Percentiles rank a stretch among this genome's conserved stretches.
Conservation (phyloP, 148 eudicot species). For the Heliamphora exappendiculata region DNA sequence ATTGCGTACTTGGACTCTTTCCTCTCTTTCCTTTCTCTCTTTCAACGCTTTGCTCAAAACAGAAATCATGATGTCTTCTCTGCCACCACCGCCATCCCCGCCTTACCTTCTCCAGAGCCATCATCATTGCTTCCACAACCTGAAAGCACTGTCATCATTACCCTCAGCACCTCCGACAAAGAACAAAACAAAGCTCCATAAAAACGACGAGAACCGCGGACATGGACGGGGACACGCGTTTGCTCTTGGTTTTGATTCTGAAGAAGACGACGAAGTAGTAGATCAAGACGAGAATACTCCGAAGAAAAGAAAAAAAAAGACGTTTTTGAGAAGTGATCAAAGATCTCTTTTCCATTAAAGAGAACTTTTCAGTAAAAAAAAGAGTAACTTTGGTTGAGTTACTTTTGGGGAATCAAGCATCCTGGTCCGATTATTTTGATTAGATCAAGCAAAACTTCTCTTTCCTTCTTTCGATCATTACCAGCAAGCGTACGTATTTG, state of each 20-base stretch:
- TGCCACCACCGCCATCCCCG: background rate
- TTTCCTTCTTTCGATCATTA: background rate
- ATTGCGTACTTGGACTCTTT: background rate
- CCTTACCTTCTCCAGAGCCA: conserved; percentile 2
- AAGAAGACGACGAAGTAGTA: no score
- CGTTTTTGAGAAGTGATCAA: background rate
- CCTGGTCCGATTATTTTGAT: conserved; percentile 9
- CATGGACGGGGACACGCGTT: background rate
- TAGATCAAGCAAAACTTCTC: background rate
- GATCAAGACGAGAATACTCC: background rate
- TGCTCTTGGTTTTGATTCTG: no score
- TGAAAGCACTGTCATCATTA: background rate
- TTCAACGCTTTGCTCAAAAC: background rate
- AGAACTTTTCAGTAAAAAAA: background rate
- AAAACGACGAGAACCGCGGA: background rate
- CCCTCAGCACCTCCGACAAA: background rate
- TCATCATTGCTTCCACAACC: conserved; percentile 13
- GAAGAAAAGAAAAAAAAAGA: background rate
- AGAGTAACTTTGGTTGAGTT: background rate
- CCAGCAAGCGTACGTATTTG: background rate
- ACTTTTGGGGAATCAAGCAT: conserved; percentile 19
- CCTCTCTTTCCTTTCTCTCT: background rate
- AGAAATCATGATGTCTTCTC: conserved; percentile 13
- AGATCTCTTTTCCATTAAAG: background rate
- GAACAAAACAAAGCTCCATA: background rate